A percentile compares a stretch with the other conserved stretches of the same genome.
These are phyloP conservation scores for Fusarium nanum DNA, from an alignment of 2,329 filamentous ascomycete species.

Conservation along the genomic window DNA sequence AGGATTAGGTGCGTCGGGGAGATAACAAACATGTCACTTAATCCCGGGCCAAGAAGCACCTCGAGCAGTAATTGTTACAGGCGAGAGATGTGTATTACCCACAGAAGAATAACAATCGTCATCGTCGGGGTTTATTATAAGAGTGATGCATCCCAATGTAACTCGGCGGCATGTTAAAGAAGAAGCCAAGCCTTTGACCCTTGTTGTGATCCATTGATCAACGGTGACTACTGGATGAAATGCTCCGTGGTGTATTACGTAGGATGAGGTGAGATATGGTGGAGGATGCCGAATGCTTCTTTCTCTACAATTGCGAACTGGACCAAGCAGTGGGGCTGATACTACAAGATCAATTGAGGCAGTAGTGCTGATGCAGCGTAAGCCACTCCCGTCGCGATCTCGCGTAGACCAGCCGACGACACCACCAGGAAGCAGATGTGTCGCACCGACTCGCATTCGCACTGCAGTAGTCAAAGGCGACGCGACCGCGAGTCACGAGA, in stretches of 20 bases:
- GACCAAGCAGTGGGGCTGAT: neutral
- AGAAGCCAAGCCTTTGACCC: neutral
- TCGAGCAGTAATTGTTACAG: too few relatives aligned
- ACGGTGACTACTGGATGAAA: neutral
- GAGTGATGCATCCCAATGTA: neutral
- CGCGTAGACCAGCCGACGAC: neutral
- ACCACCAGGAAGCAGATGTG: neutral
- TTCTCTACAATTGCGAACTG: too few relatives aligned
- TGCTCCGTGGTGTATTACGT: neutral
- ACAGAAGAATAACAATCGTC: neutral
- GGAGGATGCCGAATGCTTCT: too few relatives aligned
- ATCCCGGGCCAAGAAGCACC: too few relatives aligned
- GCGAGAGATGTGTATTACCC: too few relatives aligned
- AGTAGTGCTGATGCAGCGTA: neutral
- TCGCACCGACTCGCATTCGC: neutral
- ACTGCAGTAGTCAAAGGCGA: neutral
- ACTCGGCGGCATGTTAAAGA: neutral
- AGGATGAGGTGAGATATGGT: neutral
- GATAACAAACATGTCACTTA: neutral
- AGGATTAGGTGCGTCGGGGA: slow-evolving; percentile 9
- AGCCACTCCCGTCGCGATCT: neutral
- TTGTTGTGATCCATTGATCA: neutral
- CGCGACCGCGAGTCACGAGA: neutral
- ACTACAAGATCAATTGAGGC: neutral
- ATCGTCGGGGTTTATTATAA: neutral